Evolutionary conservation across 495 filamentous ascomycete species (phyloP).

Genomic region (Lichina pygmaea): DNA sequence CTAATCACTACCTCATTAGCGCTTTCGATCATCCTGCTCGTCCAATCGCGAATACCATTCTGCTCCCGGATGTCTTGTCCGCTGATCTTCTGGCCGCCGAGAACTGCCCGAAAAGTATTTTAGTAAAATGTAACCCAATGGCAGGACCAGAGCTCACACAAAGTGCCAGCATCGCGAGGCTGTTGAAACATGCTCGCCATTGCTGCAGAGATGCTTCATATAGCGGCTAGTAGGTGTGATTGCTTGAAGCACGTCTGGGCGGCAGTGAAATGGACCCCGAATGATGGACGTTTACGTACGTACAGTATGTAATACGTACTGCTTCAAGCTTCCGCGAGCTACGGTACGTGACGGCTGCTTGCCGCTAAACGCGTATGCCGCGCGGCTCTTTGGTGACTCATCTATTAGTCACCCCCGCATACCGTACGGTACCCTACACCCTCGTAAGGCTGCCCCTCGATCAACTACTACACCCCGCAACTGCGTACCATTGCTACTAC

Average conservation of each 20-base stretch:
- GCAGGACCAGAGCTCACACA: conserved; percentile 26
- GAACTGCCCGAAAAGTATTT: conserved; percentile 28
- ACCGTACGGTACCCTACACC: not conserved
- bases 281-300: too few relatives aligned
- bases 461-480: not conserved
- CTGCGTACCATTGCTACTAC: not conserved
- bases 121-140: not conserved
- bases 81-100: conserved; percentile 83
- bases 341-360: too few relatives aligned
- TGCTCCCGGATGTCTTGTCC: conserved; percentile 89
- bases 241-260: too few relatives aligned
- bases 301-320: too few relatives aligned
- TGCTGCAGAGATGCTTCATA: conserved; percentile 3
- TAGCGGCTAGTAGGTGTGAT: too few relatives aligned
- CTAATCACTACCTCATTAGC: conserved; percentile 17
- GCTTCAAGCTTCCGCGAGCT: too few relatives aligned
- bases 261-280: too few relatives aligned
- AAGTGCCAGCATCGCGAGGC: conserved; percentile 59
- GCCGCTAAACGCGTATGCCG: too few relatives aligned
- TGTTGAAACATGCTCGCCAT: conserved; percentile 86
- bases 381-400: too few relatives aligned
- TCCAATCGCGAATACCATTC: conserved; percentile 35
- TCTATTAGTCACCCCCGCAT: too few relatives aligned
- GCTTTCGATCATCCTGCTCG: conserved; percentile 1
- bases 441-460: not conserved